Conservation (phyloP, 1,284 basidiomycete genomes). For the Ustilago shanxiensis region DNA sequence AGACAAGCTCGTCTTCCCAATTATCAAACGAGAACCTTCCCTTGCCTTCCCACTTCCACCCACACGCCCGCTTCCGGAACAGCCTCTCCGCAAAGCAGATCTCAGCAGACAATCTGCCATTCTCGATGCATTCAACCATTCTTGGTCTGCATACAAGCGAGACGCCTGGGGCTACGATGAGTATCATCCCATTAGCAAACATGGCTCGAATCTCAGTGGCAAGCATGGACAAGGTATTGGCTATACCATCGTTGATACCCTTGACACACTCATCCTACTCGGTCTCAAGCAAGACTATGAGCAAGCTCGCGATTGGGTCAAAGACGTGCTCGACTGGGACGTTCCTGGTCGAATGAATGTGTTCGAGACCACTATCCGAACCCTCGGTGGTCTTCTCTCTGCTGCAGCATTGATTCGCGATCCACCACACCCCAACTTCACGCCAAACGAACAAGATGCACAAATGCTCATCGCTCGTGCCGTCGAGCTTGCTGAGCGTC, state of each 20-base stretch:
- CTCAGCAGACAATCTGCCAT: slow-evolving; percentile 49
- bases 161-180: slow-evolving; percentile 69
- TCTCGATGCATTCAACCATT: slow-evolving; percentile 60
- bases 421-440: slow-evolving; percentile 50
- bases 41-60: slow-evolving; percentile 51
- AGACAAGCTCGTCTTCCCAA: neutral
- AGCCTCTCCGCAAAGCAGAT: slow-evolving; percentile 52
- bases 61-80: slow-evolving; percentile 41
- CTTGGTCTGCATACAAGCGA: slow-evolving; percentile 64
- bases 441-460: slow-evolving; percentile 53
- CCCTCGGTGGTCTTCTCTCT: slow-evolving; percentile 85
- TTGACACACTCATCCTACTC: slow-evolving; percentile 88
- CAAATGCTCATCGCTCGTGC: slow-evolving; percentile 68
- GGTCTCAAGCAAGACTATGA: slow-evolving; percentile 82
- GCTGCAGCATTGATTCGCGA: slow-evolving; percentile 72
- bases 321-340: slow-evolving; percentile 79
- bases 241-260: slow-evolving; percentile 70
- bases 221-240: slow-evolving; percentile 56
- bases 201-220: slow-evolving; percentile 61
- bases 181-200: slow-evolving; percentile 64
- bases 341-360: slow-evolving; percentile 85
- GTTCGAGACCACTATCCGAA: slow-evolving; percentile 89
- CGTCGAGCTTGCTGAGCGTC: slow-evolving; percentile 82
- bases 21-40: slow-evolving; percentile 21
- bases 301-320: slow-evolving; percentile 84